Conservation (phyloP, 148 eudicot genomes). For the Limonium bicolor region DNA sequence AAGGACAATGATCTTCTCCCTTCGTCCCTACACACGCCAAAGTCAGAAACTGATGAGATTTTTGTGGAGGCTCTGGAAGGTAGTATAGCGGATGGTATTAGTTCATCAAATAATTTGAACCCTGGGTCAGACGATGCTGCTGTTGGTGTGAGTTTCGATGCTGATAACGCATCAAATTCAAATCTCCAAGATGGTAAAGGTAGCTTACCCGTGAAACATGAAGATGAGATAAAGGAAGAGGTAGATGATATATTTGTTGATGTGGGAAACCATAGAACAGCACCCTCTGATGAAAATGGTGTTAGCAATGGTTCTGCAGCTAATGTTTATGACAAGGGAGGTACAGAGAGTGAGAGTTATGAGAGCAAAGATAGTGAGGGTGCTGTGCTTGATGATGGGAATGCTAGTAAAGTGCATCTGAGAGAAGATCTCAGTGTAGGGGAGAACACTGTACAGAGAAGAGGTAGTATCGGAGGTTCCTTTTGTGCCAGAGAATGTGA, state of each 20-base stretch:
- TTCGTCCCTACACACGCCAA: slow-evolving; percentile 22
- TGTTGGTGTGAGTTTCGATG: slow-evolving; percentile 9
- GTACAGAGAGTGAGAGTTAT: slow-evolving; percentile 1
- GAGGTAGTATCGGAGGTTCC: slow-evolving; percentile 6
- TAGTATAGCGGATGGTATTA: slow-evolving; percentile 10
- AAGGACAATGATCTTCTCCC: slow-evolving; percentile 14
- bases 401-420: slow-evolving; percentile 3
- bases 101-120: slow-evolving; percentile 3
- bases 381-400: slow-evolving; percentile 8
- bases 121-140: slow-evolving; percentile 14
- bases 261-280: not conserved
- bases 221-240: slow-evolving; percentile 7
- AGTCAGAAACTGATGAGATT: slow-evolving; percentile 39
- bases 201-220: not conserved
- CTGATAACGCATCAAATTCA: slow-evolving; percentile 3
- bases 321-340: slow-evolving; percentile 9
- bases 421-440: not conserved
- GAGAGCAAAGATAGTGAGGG: not conserved
- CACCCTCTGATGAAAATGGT: slow-evolving; percentile 2
- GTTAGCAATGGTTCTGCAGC: slow-evolving; percentile 9
- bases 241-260: not conserved
- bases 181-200: slow-evolving; percentile 12
- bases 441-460: not conserved
- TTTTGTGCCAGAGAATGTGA: slow-evolving; percentile 5
- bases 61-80: slow-evolving; percentile 51